Conservation (phyloP, 495 filamentous ascomycete species). For the Lasiosphaeria ovina region DNA sequence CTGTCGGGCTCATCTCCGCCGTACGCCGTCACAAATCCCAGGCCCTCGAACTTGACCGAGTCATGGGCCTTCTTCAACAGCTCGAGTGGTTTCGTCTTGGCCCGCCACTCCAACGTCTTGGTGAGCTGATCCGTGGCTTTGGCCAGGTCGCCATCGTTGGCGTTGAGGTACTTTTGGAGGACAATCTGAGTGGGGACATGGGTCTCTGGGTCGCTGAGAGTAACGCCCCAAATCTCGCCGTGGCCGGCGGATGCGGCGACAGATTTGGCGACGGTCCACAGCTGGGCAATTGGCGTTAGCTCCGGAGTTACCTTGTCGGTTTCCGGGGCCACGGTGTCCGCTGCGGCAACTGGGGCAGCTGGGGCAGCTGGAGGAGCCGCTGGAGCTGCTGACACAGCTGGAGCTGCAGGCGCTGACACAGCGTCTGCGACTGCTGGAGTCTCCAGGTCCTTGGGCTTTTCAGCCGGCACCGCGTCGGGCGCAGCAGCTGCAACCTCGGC, state of each 20-base stretch:
- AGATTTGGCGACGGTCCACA: constrained; percentile 37
- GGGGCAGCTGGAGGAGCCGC: neutral
- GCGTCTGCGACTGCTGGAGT: too few species aligned
- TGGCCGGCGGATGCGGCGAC: constrained; percentile 41
- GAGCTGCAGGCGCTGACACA: too few species aligned
- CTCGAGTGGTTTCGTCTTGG: constrained; percentile 51
- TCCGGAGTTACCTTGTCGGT: constrained; percentile 8
- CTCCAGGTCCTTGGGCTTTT: too few species aligned
- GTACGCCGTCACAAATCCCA: constrained; percentile 56
- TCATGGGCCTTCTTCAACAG: constrained; percentile 46
- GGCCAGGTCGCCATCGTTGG: constrained; percentile 71
- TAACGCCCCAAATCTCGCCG: constrained; percentile 77
- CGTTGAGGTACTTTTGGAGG: constrained; percentile 86
- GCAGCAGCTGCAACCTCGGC: too few species aligned
- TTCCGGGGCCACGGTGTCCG: neutral
- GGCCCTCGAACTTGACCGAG: constrained; percentile 54
- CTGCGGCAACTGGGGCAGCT: constrained; percentile 2
- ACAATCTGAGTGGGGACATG: constrained; percentile 76
- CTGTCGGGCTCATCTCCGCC: constrained; percentile 39
- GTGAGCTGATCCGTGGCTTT: constrained; percentile 72
- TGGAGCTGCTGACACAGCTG: neutral
- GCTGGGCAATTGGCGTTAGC: constrained; percentile 26
- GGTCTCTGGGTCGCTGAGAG: constrained; percentile 47
- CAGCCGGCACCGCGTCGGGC: too few species aligned
- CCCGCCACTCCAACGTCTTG: constrained; percentile 78